Evolutionary conservation across 495 filamentous ascomycete genomes (phyloP).

Genomic region (Sporormia fimetaria): DNA sequence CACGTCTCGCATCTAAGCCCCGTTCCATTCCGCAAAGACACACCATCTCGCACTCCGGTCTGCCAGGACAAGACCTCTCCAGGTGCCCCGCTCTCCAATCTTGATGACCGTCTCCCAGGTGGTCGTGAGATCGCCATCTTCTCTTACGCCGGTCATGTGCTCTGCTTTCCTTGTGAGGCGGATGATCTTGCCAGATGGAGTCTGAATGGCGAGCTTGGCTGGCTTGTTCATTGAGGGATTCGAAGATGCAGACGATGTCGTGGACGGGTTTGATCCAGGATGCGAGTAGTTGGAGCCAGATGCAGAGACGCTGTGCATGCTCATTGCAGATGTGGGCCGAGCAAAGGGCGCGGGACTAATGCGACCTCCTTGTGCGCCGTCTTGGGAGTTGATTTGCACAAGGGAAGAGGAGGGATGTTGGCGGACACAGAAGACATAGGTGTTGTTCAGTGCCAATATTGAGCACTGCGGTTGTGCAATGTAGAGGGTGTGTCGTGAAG

Average conservation of each 20-base stretch:
- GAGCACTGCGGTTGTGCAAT: conserved; percentile 89
- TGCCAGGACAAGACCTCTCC: conserved; percentile 87
- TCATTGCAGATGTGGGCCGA: conserved; percentile 70
- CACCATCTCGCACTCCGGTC: conserved; percentile 96
- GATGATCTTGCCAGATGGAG: conserved; percentile 89
- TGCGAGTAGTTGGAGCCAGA: conserved; percentile 45
- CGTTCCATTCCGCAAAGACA: conserved; percentile 95
- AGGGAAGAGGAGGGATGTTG: conserved; percentile 68
- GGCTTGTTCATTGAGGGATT: conserved; percentile 48
- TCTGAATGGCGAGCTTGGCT: conserved; percentile 90
- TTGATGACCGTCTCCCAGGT: conserved; percentile 98
- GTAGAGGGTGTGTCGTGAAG: conserved; percentile 92
- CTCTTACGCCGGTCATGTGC: conserved; percentile 35
- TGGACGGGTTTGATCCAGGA: conserved; percentile 7
- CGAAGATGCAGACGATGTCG: conserved; percentile 6
- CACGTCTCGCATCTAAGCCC: conserved; percentile 34
- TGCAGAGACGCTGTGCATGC: conserved; percentile 59
- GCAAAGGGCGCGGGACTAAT: conserved; percentile 58
- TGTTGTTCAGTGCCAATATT: conserved; percentile 81
- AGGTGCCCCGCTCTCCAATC: conserved; percentile 79
- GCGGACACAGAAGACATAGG: conserved; percentile 90
- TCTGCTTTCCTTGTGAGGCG: conserved; percentile 83
- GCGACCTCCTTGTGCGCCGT: conserved; percentile 29
- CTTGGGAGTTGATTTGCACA: conserved; percentile 38
- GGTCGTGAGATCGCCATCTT: conserved; percentile 58